Evolutionary conservation across 495 filamentous ascomycete genomes (phyloP), one percentile per base, ranked within the genome.

Genomic region (Pyrenula aspistea): DNA sequence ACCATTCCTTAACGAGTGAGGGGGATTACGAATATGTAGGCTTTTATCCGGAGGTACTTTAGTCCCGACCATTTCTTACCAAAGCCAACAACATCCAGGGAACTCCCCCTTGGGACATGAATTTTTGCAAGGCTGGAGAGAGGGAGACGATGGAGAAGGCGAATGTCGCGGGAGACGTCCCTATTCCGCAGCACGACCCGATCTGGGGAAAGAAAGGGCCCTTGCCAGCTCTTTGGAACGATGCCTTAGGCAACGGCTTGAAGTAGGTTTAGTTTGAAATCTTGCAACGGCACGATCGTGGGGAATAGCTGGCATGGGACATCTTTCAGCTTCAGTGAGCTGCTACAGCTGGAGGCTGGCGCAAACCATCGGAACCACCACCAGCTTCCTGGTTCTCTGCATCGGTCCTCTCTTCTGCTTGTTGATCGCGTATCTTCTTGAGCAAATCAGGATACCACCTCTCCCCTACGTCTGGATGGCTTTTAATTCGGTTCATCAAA

Each of bases 391-490:
- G 19, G 19, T 52, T 52, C 10, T 24, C 50, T 19, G 19, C 50
- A 10, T 8, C 10, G 8, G 8, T 52, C 8, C 22, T 20, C 10
- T 52, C 50, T 52, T 8, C 19, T 8, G n/a, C 50, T 20, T 52
- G 50, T 20, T 52, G 50, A 4, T 24, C 19, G 10, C 50, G 50
- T 20, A 52, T 52, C 50, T 8, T 52, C 50, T 52, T 52, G 8
- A 52, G 50, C 10, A 52, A 19, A 4, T 52, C 50, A 52, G 50
- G 50, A 52, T 52, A 52, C 84, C 87, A 92, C 67, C 83, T 67
- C 69, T 88, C 81, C 0, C 86, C 90, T 1, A 96, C 91, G 69
- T 95, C 91, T 11, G 86, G 87, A 69, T 96, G 91, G 57, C 84
- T 88, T 71, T 89, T 95, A 51, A 95, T 75, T 21, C 91, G 74